These are phyloP conservation scores for Aspergillus sp. DNA, from an alignment of 2,329 filamentous ascomycete genomes.

Conservation along the genomic window DNA sequence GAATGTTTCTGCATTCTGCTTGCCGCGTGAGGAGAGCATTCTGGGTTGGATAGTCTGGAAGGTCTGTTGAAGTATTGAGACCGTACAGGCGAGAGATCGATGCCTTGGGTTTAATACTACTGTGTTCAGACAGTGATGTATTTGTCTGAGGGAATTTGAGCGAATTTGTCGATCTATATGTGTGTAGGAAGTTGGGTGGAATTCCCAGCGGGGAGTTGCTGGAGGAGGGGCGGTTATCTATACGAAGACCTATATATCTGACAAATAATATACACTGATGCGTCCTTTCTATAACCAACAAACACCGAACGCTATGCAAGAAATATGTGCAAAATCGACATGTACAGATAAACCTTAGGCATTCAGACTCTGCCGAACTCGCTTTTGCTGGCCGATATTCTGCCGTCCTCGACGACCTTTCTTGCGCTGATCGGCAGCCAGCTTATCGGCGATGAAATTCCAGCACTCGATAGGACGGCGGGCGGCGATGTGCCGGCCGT, in stretches of 20 bases:
- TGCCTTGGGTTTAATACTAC: too few relatives aligned
- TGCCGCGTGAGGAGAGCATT: conserved; percentile 29
- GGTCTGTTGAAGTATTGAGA: not conserved
- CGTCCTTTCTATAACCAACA: not conserved
- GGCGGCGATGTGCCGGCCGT: conserved; percentile 71
- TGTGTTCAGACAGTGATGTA: too few relatives aligned
- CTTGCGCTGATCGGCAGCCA: conserved; percentile 29
- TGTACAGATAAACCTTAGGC: not conserved
- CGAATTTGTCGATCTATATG: too few relatives aligned
- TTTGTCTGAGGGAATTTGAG: too few relatives aligned
- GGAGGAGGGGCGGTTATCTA: not conserved
- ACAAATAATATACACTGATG: not conserved
- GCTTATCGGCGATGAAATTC: conserved; percentile 31
- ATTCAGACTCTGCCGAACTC: conserved; percentile 9
- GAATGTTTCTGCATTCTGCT: conserved; percentile 20
- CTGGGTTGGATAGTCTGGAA: not conserved
- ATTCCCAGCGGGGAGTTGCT: not conserved
- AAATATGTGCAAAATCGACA: conserved; percentile 5
- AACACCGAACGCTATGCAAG: conserved; percentile 17
- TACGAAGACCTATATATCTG: not conserved
- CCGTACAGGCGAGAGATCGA: not conserved
- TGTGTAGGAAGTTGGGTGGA: not conserved
- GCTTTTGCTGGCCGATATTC: conserved; percentile 24
- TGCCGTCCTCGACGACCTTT: conserved; percentile 18
- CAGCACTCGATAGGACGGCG: conserved; percentile 33